Percentiles rank a stretch among this genome's conserved stretches.
These are phyloP conservation scores for Orbilia blumenaviensis DNA, from an alignment of 2,329 filamentous ascomycete genomes.

Conservation along the genomic window DNA sequence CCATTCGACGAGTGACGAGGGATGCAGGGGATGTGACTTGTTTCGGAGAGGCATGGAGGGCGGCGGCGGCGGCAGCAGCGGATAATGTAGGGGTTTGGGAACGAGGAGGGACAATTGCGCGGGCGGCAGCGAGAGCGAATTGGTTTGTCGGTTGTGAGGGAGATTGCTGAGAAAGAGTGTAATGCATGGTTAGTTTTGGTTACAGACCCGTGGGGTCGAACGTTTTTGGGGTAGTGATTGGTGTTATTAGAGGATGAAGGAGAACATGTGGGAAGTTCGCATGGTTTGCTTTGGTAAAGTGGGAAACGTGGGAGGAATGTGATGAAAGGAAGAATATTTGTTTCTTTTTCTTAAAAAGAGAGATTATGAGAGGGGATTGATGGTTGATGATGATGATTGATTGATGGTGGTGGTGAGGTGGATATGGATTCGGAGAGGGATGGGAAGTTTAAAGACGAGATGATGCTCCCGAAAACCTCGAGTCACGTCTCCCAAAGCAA, in stretches of 20 bases:
- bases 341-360: too few species aligned
- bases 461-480: not conserved
- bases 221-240: not conserved
- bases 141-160: conserved; percentile 39
- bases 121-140: conserved; percentile 53
- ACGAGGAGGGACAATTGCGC: conserved; percentile 37
- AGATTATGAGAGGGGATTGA: too few species aligned
- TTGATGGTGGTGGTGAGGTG: not conserved
- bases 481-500: not conserved
- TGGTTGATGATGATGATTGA: too few species aligned
- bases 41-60: conserved; percentile 53
- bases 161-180: conserved; percentile 31
- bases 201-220: not conserved
- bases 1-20: conserved; percentile 51
- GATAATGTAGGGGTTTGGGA: conserved; percentile 47
- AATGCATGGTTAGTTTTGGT: conserved; percentile 32
- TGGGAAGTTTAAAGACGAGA: not conserved
- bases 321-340: not conserved
- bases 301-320: not conserved
- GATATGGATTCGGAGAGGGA: not conserved
- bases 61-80: conserved; percentile 43
- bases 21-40: conserved; percentile 47
- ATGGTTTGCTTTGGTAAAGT: not conserved
- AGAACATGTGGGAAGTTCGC: conserved; percentile 17
- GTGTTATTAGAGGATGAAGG: not conserved